Conservation (phyloP, 306 rosid genomes). For the Cicer cuneatum region DNA sequence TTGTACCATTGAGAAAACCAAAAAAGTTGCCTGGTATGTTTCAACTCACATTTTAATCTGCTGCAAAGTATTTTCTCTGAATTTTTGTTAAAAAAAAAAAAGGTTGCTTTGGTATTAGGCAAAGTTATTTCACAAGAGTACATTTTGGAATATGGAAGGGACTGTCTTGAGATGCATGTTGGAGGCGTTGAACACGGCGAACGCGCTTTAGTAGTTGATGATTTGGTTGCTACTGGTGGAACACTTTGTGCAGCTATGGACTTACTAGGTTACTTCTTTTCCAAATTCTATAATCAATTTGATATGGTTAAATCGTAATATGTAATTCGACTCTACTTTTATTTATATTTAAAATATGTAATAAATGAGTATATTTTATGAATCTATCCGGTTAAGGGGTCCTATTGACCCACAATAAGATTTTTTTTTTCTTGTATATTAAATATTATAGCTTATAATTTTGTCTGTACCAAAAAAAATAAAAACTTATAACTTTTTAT, state of each 20-base stretch:
- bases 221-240: constrained; percentile 95
- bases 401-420: no score
- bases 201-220: constrained; percentile 83
- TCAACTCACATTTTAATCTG: neutral
- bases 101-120: constrained; percentile 47
- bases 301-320: no score
- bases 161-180: constrained; percentile 92
- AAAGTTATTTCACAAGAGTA: constrained; percentile 85
- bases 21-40: constrained; percentile 75
- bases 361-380: no score
- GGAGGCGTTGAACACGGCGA: constrained; percentile 86
- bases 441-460: no score
- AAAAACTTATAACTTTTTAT: no score
- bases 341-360: no score
- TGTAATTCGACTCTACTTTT: no score
- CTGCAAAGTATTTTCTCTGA: neutral
- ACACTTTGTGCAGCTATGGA: constrained; percentile 95
- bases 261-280: constrained; percentile 59
- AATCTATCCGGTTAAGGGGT: no score
- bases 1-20: constrained; percentile 89
- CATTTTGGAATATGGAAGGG: constrained; percentile 85
- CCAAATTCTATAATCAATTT: neutral
- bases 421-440: no score
- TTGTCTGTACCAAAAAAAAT: no score
- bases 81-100: neutral